These are phyloP conservation scores for Thoreauomyces humboldtii DNA, from an alignment of 192 early-diverging fungal species.

Conservation along the genomic window DNA sequence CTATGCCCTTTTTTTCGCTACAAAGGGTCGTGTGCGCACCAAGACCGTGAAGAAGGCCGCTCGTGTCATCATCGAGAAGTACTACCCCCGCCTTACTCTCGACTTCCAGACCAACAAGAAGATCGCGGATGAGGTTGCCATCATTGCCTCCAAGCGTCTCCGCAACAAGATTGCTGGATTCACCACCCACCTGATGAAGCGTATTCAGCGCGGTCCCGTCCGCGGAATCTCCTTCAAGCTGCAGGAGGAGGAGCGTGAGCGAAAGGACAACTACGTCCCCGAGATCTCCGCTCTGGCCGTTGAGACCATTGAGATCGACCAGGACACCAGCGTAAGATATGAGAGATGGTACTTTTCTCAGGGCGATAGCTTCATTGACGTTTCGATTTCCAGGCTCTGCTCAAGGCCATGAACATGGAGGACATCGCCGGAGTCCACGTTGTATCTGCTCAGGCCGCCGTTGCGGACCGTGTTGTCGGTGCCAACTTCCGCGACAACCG, in stretches of 20 bases:
- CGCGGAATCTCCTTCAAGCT: slow-evolving; percentile 99
- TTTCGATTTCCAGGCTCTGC: slow-evolving; percentile 73
- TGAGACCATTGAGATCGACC: slow-evolving; percentile 90
- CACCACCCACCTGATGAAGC: slow-evolving; percentile 99
- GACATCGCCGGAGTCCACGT: slow-evolving; percentile 80
- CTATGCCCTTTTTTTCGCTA: too few relatives aligned
- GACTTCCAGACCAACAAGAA: slow-evolving; percentile 99
- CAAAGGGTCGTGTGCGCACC: slow-evolving; percentile 94
- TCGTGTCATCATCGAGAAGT: slow-evolving; percentile 99
- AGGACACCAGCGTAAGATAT: slow-evolving; percentile 84
- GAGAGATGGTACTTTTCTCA: too few relatives aligned
- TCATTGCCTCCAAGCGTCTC: slow-evolving; percentile 97
- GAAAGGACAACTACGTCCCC: slow-evolving; percentile 99
- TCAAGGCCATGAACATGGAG: slow-evolving; percentile 97
- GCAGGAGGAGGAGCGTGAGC: slow-evolving; percentile 99
- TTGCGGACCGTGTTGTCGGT: slow-evolving; percentile 36
- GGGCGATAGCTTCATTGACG: too few relatives aligned
- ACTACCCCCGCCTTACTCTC: slow-evolving; percentile 97
- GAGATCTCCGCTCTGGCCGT: slow-evolving; percentile 95
- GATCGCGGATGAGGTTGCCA: slow-evolving; percentile 95
- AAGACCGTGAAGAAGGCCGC: slow-evolving; percentile 99
- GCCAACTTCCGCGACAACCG: slow-evolving; percentile 34
- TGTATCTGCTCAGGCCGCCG: slow-evolving; percentile 36
- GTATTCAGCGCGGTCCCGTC: slow-evolving; percentile 97
- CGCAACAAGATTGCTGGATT: slow-evolving; percentile 99